A percentile compares a stretch with the other conserved stretches of the same genome.
Conservation (phyloP, 805 yeast genomes). For the Wickerhamiella musiphila region DNA sequence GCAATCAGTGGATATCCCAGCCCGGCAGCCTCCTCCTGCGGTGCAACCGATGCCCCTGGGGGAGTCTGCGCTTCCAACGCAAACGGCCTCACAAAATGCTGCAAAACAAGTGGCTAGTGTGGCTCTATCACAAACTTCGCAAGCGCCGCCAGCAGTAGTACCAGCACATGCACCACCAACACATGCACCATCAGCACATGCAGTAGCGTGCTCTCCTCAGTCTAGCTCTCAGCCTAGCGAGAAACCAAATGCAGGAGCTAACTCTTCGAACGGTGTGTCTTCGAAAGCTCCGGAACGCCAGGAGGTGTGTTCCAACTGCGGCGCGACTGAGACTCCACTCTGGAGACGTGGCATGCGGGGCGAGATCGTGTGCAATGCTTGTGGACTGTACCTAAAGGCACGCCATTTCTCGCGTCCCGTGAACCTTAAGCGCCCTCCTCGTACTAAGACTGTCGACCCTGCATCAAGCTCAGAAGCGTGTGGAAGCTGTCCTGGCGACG, state of each 20-base stretch:
- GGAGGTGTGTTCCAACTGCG: constrained; percentile 67
- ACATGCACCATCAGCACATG: not conserved
- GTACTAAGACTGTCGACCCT: constrained; percentile 4
- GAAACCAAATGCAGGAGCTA: not conserved
- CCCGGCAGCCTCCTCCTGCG: too few relatives aligned
- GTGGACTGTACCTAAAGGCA: constrained; percentile 65
- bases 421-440: constrained; percentile 31
- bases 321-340: constrained; percentile 78
- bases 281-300: not conserved
- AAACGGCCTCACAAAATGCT: too few relatives aligned
- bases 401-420: constrained; percentile 49
- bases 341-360: constrained; percentile 93
- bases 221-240: not conserved
- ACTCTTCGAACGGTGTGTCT: not conserved
- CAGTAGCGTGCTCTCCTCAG: not conserved
- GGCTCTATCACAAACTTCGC: too few relatives aligned
- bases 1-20: too few relatives aligned
- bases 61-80: too few relatives aligned
- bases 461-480: constrained; percentile 6
- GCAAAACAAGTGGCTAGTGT: too few relatives aligned
- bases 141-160: too few relatives aligned
- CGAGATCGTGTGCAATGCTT: constrained; percentile 85
- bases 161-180: not conserved
- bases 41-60: too few relatives aligned
- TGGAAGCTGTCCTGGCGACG: constrained; percentile 59